A percentile compares a stretch with the other conserved stretches of the same genome.
These are phyloP conservation scores for Zygosaccharomyces pseudorouxii DNA, from an alignment of 805 yeast species.

Conservation along the genomic window DNA sequence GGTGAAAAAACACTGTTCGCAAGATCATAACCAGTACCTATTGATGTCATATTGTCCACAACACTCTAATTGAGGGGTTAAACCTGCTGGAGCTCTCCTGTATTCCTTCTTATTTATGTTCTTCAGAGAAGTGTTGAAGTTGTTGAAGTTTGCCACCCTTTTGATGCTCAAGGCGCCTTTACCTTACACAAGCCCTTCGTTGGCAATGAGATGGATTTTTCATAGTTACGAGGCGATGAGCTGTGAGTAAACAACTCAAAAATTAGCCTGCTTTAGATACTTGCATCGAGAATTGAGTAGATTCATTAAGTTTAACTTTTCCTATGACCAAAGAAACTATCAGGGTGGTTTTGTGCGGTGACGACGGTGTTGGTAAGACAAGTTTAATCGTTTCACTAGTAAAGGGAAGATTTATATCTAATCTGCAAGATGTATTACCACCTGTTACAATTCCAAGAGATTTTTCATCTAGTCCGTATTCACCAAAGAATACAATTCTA, in stretches of 20 bases:
- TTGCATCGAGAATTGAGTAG: neutral
- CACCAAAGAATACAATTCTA: slow-evolving; percentile 62
- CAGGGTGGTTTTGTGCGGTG: slow-evolving; percentile 89
- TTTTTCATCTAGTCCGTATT: slow-evolving; percentile 52
- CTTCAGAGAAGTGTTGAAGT: neutral
- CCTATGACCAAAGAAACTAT: slow-evolving; percentile 48
- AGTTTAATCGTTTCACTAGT: slow-evolving; percentile 73
- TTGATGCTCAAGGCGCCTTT: slow-evolving; percentile 4
- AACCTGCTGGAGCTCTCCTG: neutral
- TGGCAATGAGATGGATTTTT: slow-evolving; percentile 4
- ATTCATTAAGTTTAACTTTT: neutral
- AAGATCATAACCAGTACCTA: slow-evolving; percentile 98
- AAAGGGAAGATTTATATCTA: slow-evolving; percentile 75
- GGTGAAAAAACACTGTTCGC: slow-evolving; percentile 88
- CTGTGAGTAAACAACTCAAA: neutral
- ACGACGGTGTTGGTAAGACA: slow-evolving; percentile 84
- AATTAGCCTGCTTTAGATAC: neutral
- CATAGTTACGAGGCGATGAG: neutral
- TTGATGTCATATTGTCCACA: slow-evolving; percentile 58
- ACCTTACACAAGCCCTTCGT: slow-evolving; percentile 1
- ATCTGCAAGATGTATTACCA: slow-evolving; percentile 73
- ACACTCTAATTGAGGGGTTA: neutral
- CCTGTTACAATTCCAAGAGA: slow-evolving; percentile 79
- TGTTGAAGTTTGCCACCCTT: slow-evolving; percentile 17
- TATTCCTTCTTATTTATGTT: neutral